Evolutionary conservation across 1,284 basidiomycete genomes (phyloP).

Genomic region (Pulchroboletus neoregius): DNA sequence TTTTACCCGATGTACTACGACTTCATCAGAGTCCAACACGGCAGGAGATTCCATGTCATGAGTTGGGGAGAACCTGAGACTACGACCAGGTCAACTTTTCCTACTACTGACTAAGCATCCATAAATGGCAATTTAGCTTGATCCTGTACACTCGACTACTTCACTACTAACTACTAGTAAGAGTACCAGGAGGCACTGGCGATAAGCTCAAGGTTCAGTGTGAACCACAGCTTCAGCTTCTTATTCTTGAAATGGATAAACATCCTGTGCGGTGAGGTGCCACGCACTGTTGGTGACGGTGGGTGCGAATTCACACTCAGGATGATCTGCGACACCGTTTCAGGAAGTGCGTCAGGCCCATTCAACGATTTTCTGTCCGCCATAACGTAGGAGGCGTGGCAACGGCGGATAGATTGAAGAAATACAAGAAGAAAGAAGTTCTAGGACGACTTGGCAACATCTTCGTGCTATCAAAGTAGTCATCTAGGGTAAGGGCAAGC

Average conservation of each 20-base stretch:
- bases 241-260: too few relatives aligned
- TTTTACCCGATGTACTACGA: conserved; percentile 34
- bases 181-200: neutral
- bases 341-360: too few relatives aligned
- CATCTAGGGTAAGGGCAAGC: neutral
- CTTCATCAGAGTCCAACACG: conserved; percentile 20
- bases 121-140: conserved; percentile 1
- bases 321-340: conserved; percentile 11
- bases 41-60: conserved; percentile 15
- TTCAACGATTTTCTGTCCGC: too few relatives aligned
- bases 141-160: too few relatives aligned
- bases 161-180: too few relatives aligned
- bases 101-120: conserved; percentile 15
- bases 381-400: too few relatives aligned
- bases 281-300: neutral
- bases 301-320: neutral
- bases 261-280: neutral
- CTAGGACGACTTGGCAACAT: neutral
- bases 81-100: conserved; percentile 2
- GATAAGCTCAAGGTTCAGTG: neutral
- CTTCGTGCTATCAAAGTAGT: neutral
- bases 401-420: conserved; percentile 3
- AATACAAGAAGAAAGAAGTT: neutral
- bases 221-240: neutral
- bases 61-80: neutral